Percentiles rank a stretch among this genome's conserved stretches.
Evolutionary conservation across 352 stramenopile species (phyloP).

Genomic region (Poterioochromonas sp.): DNA sequence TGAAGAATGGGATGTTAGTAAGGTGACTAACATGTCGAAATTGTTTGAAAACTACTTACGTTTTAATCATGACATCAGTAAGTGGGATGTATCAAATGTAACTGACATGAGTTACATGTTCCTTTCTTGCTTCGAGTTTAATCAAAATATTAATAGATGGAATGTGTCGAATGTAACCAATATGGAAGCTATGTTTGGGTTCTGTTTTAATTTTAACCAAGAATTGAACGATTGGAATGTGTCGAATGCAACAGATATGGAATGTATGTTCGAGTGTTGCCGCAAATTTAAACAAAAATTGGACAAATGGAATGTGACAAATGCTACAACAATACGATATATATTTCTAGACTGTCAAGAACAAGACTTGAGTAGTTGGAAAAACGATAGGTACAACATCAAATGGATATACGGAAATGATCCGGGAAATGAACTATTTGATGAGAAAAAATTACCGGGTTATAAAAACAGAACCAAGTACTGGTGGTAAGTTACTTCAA

Average conservation of each 20-base stretch:
- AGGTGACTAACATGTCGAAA: neutral
- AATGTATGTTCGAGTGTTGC: neutral
- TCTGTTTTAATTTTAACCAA: neutral
- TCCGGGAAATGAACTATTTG: no score
- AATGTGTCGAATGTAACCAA: neutral
- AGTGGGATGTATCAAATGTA: no score
- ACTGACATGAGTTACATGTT: no score
- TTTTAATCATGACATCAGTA: no score
- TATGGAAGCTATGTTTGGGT: neutral
- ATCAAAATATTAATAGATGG: neutral
- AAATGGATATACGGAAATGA: no score
- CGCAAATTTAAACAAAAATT: neutral
- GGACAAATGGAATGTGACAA: neutral
- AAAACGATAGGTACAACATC: no score
- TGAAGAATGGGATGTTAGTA: neutral
- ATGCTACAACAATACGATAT: no score
- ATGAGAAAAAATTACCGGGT: no score
- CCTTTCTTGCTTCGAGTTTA: neutral
- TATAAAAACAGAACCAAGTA: no score
- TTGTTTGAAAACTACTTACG: neutral
- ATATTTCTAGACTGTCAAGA: no score
- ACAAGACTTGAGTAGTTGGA: no score
- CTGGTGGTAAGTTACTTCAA: no score
- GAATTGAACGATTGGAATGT: neutral
- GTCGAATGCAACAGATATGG: neutral